Conservation (phyloP, 352 stramenopile species). For the Pythium aristosporum region DNA sequence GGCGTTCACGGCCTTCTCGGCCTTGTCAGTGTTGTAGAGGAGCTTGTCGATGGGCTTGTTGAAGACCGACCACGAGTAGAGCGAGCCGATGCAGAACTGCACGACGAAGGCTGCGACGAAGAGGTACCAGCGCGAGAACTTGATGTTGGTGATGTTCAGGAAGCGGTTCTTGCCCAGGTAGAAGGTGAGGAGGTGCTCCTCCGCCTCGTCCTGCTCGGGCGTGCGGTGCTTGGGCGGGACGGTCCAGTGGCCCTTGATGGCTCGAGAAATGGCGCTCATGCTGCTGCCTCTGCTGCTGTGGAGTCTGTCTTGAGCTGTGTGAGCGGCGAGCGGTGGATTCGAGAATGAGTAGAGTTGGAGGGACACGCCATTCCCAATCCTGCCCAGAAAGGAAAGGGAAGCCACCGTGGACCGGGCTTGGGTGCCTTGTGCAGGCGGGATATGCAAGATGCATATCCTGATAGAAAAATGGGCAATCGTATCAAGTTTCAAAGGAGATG, state of each 20-base stretch:
- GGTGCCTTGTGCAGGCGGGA: neutral
- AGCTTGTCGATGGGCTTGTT: slow-evolving; percentile 62
- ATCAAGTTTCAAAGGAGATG: slow-evolving; percentile 2
- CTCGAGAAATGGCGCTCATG: neutral
- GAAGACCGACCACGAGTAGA: slow-evolving; percentile 74
- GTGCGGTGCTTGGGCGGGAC: slow-evolving; percentile 28
- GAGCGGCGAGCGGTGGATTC: slow-evolving; percentile 1
- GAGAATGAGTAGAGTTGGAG: neutral
- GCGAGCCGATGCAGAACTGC: slow-evolving; percentile 67
- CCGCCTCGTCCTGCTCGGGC: slow-evolving; percentile 33
- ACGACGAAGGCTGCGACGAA: slow-evolving; percentile 61
- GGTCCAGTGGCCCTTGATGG: slow-evolving; percentile 32
- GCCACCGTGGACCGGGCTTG: neutral
- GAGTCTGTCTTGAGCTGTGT: neutral
- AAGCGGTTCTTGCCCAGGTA: slow-evolving; percentile 34
- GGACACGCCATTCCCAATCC: too few species aligned
- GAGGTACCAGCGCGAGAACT: slow-evolving; percentile 69
- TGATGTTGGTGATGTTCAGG: slow-evolving; percentile 28
- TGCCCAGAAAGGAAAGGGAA: neutral
- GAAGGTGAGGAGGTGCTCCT: slow-evolving; percentile 35
- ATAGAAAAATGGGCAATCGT: neutral
- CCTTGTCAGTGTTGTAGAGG: slow-evolving; percentile 47
- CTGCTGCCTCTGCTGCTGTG: neutral
- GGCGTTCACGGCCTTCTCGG: slow-evolving; percentile 53
- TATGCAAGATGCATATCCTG: neutral